Percentiles rank a stretch among this genome's conserved stretches.
These are phyloP conservation scores for Echria macrotheca DNA, from an alignment of 495 filamentous ascomycete species.

Conservation along the genomic window DNA sequence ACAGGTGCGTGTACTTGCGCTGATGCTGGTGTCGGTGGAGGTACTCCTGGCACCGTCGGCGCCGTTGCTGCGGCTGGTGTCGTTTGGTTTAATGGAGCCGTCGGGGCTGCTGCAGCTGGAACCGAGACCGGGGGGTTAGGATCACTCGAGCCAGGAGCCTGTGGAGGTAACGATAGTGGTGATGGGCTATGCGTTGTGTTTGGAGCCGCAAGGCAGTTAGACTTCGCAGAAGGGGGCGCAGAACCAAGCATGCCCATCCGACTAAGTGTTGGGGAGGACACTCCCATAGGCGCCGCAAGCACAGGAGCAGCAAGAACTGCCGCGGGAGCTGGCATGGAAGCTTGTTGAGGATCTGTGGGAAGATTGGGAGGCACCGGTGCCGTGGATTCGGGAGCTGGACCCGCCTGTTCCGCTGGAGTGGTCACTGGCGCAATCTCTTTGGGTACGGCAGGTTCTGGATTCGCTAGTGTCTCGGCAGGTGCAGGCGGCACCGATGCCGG, in stretches of 20 bases:
- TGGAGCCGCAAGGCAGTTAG: constrained; percentile 39
- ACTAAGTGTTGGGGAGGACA: constrained; percentile 17
- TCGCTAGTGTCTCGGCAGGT: neutral
- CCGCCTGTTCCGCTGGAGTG: no score
- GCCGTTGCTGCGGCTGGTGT: constrained; percentile 7
- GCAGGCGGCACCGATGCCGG: constrained; percentile 8
- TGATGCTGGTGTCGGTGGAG: neutral
- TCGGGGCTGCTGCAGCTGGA: constrained; percentile 10
- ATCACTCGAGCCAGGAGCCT: constrained; percentile 6
- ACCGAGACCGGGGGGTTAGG: neutral
- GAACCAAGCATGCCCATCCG: constrained; percentile 23
- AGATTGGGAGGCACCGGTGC: no score
- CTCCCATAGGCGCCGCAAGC: constrained; percentile 26
- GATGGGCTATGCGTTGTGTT: constrained; percentile 38
- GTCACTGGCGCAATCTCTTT: neutral
- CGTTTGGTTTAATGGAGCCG: neutral
- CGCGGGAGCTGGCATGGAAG: constrained; percentile 28
- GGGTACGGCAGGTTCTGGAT: neutral
- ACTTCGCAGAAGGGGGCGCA: constrained; percentile 21
- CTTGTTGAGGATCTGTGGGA: constrained; percentile 23
- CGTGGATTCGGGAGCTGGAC: no score
- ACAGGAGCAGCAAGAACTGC: constrained; percentile 40
- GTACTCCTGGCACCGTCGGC: constrained; percentile 2
- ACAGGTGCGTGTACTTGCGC: neutral
- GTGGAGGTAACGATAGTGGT: constrained; percentile 28